Evolutionary conservation across 208 protist genomes (phyloP).

Genomic region (Crithidia thermophila): DNA sequence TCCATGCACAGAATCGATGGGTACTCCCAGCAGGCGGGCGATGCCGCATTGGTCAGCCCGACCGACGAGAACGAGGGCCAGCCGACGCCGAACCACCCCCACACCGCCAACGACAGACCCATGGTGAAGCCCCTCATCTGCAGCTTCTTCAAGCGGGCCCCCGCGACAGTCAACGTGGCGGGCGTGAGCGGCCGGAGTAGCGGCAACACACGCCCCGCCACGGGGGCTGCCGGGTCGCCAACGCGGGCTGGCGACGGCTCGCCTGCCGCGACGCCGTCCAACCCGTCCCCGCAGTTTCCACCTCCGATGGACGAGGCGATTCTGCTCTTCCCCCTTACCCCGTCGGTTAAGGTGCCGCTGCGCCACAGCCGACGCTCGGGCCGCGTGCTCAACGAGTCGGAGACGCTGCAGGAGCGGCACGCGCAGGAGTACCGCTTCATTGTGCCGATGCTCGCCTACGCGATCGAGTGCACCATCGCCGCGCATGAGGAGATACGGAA

Average conservation of each 20-base stretch:
- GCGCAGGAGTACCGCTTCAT: slow-evolving; percentile 67
- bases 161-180: not conserved
- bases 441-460: slow-evolving; percentile 46
- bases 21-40: too few species aligned
- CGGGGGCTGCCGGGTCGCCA: not conserved
- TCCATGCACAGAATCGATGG: too few species aligned
- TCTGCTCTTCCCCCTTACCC: slow-evolving; percentile 38
- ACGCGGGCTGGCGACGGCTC: not conserved
- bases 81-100: not conserved
- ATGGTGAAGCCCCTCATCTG: slow-evolving; percentile 36
- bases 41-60: not conserved
- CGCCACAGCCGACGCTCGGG: slow-evolving; percentile 41
- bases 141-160: slow-evolving; percentile 23
- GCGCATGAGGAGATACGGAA: slow-evolving; percentile 45
- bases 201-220: not conserved
- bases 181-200: not conserved
- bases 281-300: slow-evolving; percentile 8
- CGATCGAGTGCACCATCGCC: slow-evolving; percentile 46
- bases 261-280: not conserved
- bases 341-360: slow-evolving; percentile 38
- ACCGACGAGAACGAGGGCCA: slow-evolving; percentile 3
- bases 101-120: slow-evolving; percentile 3
- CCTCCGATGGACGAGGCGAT: slow-evolving; percentile 24
- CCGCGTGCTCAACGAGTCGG: slow-evolving; percentile 58
- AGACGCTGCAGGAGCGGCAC: slow-evolving; percentile 78